Conservation (phyloP, 345 rosid species). For the Odontarrhena argentea region DNA sequence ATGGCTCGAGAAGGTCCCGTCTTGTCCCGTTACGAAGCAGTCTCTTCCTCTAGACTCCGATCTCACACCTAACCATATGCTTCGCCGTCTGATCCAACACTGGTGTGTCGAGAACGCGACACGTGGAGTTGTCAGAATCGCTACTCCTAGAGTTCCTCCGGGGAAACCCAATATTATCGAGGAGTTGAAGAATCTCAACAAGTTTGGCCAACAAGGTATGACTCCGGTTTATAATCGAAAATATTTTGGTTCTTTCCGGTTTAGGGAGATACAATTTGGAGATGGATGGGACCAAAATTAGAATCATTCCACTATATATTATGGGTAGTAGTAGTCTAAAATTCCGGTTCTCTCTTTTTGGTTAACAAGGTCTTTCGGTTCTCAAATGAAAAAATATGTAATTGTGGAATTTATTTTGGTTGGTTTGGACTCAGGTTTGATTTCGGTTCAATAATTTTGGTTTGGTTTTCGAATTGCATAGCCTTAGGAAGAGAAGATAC, state of each 20-base stretch:
- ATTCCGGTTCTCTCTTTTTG: too few species aligned
- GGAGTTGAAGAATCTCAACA: slow-evolving; percentile 44
- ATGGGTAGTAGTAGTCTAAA: too few species aligned
- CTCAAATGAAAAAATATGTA: too few species aligned
- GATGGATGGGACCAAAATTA: too few species aligned
- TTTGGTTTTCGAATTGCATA: slow-evolving; percentile 9
- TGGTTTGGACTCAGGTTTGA: neutral
- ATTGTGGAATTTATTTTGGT: too few species aligned
- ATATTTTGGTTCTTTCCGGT: neutral
- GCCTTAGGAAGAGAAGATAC: slow-evolving; percentile 33
- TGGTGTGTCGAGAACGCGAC: slow-evolving; percentile 67
- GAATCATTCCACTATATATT: too few species aligned
- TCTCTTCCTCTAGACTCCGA: slow-evolving; percentile 57
- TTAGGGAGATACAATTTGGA: too few species aligned
- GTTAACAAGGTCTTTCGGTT: too few species aligned
- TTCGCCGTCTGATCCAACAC: slow-evolving; percentile 69
- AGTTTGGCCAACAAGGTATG: slow-evolving; percentile 28
- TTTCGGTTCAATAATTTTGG: neutral
- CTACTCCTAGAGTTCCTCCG: slow-evolving; percentile 58
- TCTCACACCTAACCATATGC: slow-evolving; percentile 74
- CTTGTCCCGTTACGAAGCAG: slow-evolving; percentile 74
- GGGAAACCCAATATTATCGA: slow-evolving; percentile 43
- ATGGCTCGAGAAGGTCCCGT: slow-evolving; percentile 52
- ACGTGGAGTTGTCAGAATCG: slow-evolving; percentile 51
- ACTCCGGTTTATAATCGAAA: neutral